These are phyloP conservation scores for Lavandula angustifolia DNA, from an alignment of 257 asterid species.

Conservation along the genomic window DNA sequence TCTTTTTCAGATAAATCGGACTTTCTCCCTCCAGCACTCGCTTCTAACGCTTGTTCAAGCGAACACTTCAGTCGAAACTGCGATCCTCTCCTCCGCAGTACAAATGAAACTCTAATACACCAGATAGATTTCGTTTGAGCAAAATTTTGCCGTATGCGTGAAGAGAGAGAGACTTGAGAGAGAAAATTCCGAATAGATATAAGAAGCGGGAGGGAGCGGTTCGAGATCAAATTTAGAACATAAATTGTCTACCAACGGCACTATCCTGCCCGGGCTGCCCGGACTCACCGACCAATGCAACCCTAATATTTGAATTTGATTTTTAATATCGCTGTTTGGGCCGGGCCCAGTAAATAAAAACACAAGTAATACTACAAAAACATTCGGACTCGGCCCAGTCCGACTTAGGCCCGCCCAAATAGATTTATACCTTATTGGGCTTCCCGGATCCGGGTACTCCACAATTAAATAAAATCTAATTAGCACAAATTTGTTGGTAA, in stretches of 20 bases:
- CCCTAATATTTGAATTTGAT: conserved; percentile 21
- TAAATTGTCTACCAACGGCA: conserved; percentile 36
- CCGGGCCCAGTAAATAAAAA: too few species aligned
- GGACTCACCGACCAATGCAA: neutral
- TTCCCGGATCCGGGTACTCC: too few species aligned
- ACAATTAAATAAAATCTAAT: too few species aligned
- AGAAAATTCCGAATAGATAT: conserved; percentile 48
- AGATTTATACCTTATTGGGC: too few species aligned
- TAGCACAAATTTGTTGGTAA: neutral
- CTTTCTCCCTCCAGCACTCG: conserved; percentile 8
- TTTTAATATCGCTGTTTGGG: too few species aligned
- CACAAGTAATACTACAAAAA: too few species aligned
- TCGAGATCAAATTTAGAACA: neutral
- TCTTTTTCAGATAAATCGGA: conserved; percentile 24
- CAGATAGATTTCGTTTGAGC: neutral
- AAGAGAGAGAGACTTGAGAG: neutral
- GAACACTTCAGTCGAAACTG: neutral
- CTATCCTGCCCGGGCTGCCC: conserved; percentile 42
- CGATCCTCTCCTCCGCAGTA: neutral
- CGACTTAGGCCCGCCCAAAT: too few species aligned
- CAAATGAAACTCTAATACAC: neutral
- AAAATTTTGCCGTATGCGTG: neutral
- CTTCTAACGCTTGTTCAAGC: conserved; percentile 9
- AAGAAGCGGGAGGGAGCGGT: conserved; percentile 56
- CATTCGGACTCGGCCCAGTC: too few species aligned